phyloP scores from a whole-genome alignment of 495 filamentous ascomycete genomes.

The Immersiella caudata region DNA sequence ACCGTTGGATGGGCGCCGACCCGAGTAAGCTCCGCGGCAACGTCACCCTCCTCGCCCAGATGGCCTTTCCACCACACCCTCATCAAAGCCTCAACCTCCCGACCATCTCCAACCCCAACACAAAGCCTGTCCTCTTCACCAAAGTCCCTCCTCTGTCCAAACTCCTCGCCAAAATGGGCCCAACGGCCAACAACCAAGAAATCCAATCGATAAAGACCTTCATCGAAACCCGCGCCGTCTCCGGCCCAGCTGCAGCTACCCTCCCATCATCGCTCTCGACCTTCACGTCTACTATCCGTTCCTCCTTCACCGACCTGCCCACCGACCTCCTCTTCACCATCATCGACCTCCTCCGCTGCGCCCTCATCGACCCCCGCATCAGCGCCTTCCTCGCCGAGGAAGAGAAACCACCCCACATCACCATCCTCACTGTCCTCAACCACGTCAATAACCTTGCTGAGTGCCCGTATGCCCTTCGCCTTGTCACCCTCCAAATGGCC shows the following conservation, averaged over 20 bases:
- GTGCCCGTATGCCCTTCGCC: conserved; percentile 77
- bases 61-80: conserved; percentile 77
- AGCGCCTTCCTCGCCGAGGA: conserved; percentile 86
- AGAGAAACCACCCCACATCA: conserved; percentile 67
- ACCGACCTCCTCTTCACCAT: conserved; percentile 70
- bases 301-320: conserved; percentile 54
- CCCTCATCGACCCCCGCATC: conserved; percentile 80
- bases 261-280: conserved; percentile 58
- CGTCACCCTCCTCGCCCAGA: conserved; percentile 70
- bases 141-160: conserved; percentile 86
- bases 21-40: conserved; percentile 68
- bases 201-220: conserved; percentile 65
- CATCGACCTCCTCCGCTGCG: conserved; percentile 77
- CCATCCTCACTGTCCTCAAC: conserved; percentile 65
- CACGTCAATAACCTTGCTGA: conserved; percentile 52
- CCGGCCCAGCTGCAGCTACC: conserved; percentile 60
- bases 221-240: conserved; percentile 56
- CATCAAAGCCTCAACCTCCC: conserved; percentile 72
- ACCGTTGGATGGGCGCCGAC: conserved; percentile 81
- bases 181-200: conserved; percentile 53
- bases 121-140: conserved; percentile 70
- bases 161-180: conserved; percentile 73
- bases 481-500: conserved; percentile 70
- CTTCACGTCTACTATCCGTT: conserved; percentile 57
- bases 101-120: conserved; percentile 62